These are phyloP conservation scores for Ophiostoma quercus DNA, from an alignment of 2,329 filamentous ascomycete species.

Conservation along the genomic window DNA sequence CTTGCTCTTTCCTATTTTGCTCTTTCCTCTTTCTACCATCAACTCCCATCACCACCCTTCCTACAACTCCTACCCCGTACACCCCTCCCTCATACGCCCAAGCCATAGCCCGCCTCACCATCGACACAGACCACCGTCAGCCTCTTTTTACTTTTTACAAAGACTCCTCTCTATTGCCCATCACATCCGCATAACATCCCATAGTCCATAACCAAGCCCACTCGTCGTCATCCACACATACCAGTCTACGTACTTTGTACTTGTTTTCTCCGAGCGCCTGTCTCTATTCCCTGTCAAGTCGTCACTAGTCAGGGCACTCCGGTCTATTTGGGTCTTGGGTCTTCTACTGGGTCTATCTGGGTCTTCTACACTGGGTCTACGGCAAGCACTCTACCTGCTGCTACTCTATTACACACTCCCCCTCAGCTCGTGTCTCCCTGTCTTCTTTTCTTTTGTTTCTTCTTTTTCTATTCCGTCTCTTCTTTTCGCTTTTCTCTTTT, in stretches of 20 bases:
- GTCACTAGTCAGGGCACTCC: conserved; percentile 14
- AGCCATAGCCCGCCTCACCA: conserved; percentile 7
- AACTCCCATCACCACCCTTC: no score
- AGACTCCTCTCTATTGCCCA: no score
- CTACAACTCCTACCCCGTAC: background rate
- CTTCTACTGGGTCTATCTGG: background rate
- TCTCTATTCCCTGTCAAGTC: conserved; percentile 1
- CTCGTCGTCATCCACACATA: conserved; percentile 12
- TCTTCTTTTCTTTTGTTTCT: conserved; percentile 9
- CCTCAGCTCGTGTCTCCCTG: background rate
- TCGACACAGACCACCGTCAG: background rate
- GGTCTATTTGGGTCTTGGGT: background rate
- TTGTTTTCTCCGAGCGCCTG: conserved; percentile 8
- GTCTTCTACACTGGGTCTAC: background rate
- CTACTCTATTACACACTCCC: background rate
- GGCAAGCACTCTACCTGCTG: background rate
- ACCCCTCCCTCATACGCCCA: background rate
- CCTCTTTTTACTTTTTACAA: no score
- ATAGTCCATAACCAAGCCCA: background rate
- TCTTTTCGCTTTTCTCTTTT: conserved; percentile 17
- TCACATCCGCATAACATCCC: background rate
- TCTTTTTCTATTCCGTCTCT: background rate
- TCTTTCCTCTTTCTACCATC: background rate
- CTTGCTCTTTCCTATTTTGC: background rate
- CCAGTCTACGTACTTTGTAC: conserved; percentile 4